phyloP scores from a whole-genome alignment of 257 asterid genomes.

The Fraxinus quadrangulata region DNA sequence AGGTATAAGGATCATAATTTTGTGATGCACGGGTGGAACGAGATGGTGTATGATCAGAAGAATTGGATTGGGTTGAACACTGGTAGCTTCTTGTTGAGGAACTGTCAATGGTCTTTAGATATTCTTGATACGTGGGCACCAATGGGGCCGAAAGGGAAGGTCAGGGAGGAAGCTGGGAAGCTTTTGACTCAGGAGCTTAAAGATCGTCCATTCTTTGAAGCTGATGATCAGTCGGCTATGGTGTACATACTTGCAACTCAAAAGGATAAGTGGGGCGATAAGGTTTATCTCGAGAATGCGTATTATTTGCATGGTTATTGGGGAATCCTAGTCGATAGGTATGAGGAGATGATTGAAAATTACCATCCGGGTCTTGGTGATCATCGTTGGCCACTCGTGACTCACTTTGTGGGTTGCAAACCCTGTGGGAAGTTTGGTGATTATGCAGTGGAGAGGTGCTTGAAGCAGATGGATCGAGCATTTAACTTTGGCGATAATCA shows the following conservation, averaged over 20 bases:
- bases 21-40: slow-evolving; percentile 21
- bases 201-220: slow-evolving; percentile 19
- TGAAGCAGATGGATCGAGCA: slow-evolving; percentile 25
- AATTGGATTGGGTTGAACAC: slow-evolving; percentile 25
- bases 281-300: slow-evolving; percentile 19
- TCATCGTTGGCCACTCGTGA: slow-evolving; percentile 23
- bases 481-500: slow-evolving; percentile 27
- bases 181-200: slow-evolving; percentile 18
- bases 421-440: slow-evolving; percentile 29
- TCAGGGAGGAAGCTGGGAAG: slow-evolving; percentile 27
- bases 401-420: slow-evolving; percentile 29
- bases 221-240: slow-evolving; percentile 25
- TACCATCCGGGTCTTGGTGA: slow-evolving; percentile 24
- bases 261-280: slow-evolving; percentile 22
- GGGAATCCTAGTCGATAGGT: slow-evolving; percentile 22
- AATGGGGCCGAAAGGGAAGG: slow-evolving; percentile 24
- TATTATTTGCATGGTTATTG: slow-evolving; percentile 26
- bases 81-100: slow-evolving; percentile 25
- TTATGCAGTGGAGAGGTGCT: slow-evolving; percentile 26
- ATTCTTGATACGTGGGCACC: slow-evolving; percentile 23
- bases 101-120: slow-evolving; percentile 28
- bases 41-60: slow-evolving; percentile 16
- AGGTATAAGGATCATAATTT: slow-evolving; percentile 9
- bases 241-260: slow-evolving; percentile 14
- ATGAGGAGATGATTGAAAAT: slow-evolving; percentile 25